Percentiles rank a stretch among this genome's conserved stretches.
phyloP scores from a whole-genome alignment of 116 monocot species.

The Papilionanthe hybrid region DNA sequence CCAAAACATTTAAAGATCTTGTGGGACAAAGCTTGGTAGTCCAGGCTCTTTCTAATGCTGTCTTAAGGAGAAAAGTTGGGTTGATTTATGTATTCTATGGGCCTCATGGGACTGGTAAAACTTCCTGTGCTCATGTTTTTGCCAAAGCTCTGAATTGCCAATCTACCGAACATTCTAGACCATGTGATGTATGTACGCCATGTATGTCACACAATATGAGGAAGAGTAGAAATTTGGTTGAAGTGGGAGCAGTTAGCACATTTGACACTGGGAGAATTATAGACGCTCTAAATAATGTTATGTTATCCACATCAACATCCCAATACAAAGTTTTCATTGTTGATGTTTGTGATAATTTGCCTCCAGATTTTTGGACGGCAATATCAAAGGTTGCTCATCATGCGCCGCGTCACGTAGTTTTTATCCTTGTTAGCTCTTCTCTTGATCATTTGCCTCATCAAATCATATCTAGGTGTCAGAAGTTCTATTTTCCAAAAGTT shows the following conservation, averaged over 20 bases:
- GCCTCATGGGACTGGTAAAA: constrained; percentile 91
- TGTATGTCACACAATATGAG: constrained; percentile 70
- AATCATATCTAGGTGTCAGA: constrained; percentile 80
- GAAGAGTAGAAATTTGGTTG: constrained; percentile 57
- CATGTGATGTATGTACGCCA: constrained; percentile 69
- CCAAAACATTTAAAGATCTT: constrained; percentile 75
- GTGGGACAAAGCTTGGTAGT: constrained; percentile 88
- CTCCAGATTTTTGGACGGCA: constrained; percentile 41
- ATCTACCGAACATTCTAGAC: constrained; percentile 48
- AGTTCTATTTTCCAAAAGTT: constrained; percentile 68
- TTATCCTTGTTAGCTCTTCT: constrained; percentile 48
- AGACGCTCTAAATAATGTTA: constrained; percentile 38
- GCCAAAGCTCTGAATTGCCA: constrained; percentile 86
- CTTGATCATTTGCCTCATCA: constrained; percentile 61
- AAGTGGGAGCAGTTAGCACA: constrained; percentile 54
- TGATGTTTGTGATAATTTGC: constrained; percentile 53
- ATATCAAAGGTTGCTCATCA: constrained; percentile 47
- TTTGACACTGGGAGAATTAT: constrained; percentile 44
- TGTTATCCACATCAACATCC: constrained; percentile 26
- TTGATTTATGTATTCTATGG: constrained; percentile 89
- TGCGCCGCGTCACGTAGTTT: constrained; percentile 47
- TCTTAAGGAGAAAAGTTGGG: constrained; percentile 70
- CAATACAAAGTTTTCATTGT: constrained; percentile 52
- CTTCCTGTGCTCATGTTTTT: constrained; percentile 84
- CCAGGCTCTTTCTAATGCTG: constrained; percentile 87